These are phyloP conservation scores for Boletus rufocinnamomeus DNA, from an alignment of 768 basidiomycete genomes.

Conservation along the genomic window DNA sequence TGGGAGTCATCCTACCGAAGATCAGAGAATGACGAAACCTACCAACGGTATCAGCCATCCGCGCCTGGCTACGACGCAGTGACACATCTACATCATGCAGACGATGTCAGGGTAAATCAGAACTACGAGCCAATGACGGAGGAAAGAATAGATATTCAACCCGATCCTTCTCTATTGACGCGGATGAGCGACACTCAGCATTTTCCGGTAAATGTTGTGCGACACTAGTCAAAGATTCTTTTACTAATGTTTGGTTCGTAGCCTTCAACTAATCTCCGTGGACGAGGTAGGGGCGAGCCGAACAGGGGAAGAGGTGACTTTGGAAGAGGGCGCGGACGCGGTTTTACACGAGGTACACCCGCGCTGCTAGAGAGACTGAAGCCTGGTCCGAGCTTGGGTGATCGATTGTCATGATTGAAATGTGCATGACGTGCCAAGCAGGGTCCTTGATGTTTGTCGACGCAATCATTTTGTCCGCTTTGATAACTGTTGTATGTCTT, in stretches of 20 bases:
- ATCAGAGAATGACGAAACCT: slow-evolving; percentile 17
- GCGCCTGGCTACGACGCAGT: not conserved
- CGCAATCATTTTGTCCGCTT: not conserved
- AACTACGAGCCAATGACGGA: slow-evolving; percentile 15
- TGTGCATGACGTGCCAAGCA: not conserved
- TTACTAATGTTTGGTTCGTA: slow-evolving; percentile 7
- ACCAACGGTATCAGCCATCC: slow-evolving; percentile 13
- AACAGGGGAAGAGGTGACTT: slow-evolving; percentile 23
- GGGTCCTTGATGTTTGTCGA: not conserved
- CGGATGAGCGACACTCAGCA: slow-evolving; percentile 27
- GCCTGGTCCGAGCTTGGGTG: slow-evolving; percentile 16
- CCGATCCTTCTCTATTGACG: slow-evolving; percentile 25
- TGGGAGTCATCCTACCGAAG: slow-evolving; percentile 15
- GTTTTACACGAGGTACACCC: slow-evolving; percentile 19
- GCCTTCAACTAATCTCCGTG: slow-evolving; percentile 20
- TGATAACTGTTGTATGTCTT: not conserved
- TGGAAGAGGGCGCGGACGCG: slow-evolving; percentile 27
- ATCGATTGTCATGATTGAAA: slow-evolving; percentile 21
- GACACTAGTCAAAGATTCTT: not conserved
- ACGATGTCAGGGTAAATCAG: slow-evolving; percentile 9
- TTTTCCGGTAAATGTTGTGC: slow-evolving; percentile 21
- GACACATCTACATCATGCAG: slow-evolving; percentile 7
- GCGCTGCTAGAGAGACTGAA: slow-evolving; percentile 21
- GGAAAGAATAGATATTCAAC: slow-evolving; percentile 15
- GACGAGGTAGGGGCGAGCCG: slow-evolving; percentile 24